These are phyloP conservation scores for Calonectria naviculata DNA, from an alignment of 2,329 filamentous ascomycete genomes.

Conservation along the genomic window DNA sequence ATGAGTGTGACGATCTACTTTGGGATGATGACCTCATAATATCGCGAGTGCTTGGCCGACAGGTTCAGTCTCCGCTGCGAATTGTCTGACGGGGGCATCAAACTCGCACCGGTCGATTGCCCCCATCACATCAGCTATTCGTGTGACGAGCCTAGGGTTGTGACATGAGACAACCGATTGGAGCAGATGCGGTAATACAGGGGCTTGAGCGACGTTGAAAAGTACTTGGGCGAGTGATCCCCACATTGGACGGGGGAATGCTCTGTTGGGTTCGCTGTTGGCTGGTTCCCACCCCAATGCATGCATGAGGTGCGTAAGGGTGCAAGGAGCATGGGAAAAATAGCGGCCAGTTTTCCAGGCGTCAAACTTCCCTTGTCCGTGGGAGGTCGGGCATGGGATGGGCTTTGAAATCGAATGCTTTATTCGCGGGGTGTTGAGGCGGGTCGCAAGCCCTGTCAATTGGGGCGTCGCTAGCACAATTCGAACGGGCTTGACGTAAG, in stretches of 20 bases:
- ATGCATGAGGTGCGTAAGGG: slow-evolving; percentile 27
- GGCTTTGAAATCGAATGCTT: neutral
- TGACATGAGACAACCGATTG: neutral
- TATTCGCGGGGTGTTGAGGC: too few relatives aligned
- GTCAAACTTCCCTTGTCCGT: neutral
- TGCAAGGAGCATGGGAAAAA: slow-evolving; percentile 9
- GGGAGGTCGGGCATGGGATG: neutral
- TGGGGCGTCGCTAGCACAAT: too few relatives aligned
- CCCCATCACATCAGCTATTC: neutral
- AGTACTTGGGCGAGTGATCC: neutral
- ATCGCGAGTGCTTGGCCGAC: neutral
- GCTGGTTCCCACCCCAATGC: slow-evolving; percentile 16
- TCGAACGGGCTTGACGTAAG: too few relatives aligned
- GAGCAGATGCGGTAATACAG: neutral
- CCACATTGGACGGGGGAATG: slow-evolving; percentile 3
- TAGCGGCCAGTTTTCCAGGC: neutral
- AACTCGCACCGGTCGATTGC: neutral
- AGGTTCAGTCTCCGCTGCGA: neutral
- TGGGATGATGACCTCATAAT: neutral
- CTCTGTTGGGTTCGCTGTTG: slow-evolving; percentile 15
- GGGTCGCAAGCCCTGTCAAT: too few relatives aligned
- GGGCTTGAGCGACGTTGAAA: neutral
- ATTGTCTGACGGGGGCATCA: neutral
- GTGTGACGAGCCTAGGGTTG: neutral
- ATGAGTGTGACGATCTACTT: neutral